Conservation (phyloP, 2,329 filamentous ascomycete genomes). For the Colletotrichum brevisporum region DNA sequence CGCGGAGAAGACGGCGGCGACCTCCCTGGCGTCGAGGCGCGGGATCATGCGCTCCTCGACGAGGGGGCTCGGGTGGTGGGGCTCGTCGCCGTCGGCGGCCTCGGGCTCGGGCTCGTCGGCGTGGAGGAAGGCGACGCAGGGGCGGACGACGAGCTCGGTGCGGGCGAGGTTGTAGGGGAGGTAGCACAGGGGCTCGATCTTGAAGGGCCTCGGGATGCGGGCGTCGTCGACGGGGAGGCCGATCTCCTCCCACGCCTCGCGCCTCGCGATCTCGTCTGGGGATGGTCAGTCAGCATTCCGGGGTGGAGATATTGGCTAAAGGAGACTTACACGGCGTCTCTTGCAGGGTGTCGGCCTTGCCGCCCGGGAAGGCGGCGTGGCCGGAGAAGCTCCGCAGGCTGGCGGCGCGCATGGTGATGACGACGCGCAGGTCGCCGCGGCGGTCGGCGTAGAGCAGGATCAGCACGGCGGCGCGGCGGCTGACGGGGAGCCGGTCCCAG, state of each 20-base stretch:
- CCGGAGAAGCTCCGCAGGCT: slow-evolving; percentile 80
- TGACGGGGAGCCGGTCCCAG: slow-evolving; percentile 73
- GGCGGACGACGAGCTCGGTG: slow-evolving; percentile 81
- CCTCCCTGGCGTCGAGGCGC: slow-evolving; percentile 87
- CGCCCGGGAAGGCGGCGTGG: slow-evolving; percentile 89
- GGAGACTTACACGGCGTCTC: slow-evolving; percentile 72
- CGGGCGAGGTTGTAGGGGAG: slow-evolving; percentile 82
- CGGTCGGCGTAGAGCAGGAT: slow-evolving; percentile 90
- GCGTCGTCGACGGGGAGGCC: slow-evolving; percentile 82
- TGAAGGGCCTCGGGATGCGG: slow-evolving; percentile 81
- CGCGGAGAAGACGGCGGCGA: slow-evolving; percentile 93
- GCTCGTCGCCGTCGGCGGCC: slow-evolving; percentile 11
- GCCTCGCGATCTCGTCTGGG: slow-evolving; percentile 83
- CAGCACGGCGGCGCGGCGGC: slow-evolving; percentile 86
- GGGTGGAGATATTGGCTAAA: background rate
- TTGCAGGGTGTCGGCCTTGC: slow-evolving; percentile 72
- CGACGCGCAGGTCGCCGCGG: slow-evolving; percentile 81
- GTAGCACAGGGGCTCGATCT: slow-evolving; percentile 88
- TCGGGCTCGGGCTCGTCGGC: slow-evolving; percentile 62
- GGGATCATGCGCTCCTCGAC: slow-evolving; percentile 83
- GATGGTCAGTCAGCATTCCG: background rate
- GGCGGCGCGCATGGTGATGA: slow-evolving; percentile 77
- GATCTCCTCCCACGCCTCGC: slow-evolving; percentile 95
- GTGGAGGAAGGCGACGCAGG: slow-evolving; percentile 84
- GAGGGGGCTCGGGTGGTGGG: slow-evolving; percentile 50